These are phyloP conservation scores for Lachnellula hyalina DNA, from an alignment of 2,329 filamentous ascomycete species.

Conservation along the genomic window DNA sequence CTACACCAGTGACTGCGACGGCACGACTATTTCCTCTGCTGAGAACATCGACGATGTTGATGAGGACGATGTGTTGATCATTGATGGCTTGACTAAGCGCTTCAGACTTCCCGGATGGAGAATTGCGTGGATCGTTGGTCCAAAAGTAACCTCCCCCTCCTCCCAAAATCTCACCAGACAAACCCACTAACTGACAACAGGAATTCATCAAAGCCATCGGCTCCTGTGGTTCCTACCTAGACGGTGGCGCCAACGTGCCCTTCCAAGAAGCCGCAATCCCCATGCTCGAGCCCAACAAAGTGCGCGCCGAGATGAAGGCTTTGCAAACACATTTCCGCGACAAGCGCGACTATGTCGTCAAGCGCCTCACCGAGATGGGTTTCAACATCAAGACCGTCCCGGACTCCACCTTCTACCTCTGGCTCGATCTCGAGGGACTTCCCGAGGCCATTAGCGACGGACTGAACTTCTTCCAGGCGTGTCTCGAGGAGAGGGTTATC, in stretches of 20 bases:
- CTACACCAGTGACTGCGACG: conserved; percentile 89
- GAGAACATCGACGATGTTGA: conserved; percentile 88
- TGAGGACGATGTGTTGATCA: conserved; percentile 85
- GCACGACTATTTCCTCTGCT: conserved; percentile 80
- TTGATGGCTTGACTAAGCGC: conserved; percentile 93
- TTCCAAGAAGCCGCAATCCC: conserved; percentile 91
- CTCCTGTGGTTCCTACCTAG: conserved; percentile 87
- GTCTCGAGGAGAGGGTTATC: conserved; percentile 89
- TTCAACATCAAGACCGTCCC: conserved; percentile 81
- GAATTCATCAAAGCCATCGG: conserved; percentile 93
- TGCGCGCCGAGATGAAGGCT: conserved; percentile 80
- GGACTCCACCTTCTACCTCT: conserved; percentile 93
- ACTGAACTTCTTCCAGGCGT: conserved; percentile 94
- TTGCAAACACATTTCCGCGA: conserved; percentile 83
- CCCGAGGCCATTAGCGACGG: conserved; percentile 85
- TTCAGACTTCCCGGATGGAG: conserved; percentile 96
- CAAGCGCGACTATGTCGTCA: conserved; percentile 88
- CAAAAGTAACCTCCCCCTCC: conserved; percentile 48
- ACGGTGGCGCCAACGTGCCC: conserved; percentile 88
- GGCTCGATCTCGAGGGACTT: conserved; percentile 63
- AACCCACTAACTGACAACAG: conserved; percentile 20
- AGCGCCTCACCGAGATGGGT: conserved; percentile 75
- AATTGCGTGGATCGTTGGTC: conserved; percentile 92
- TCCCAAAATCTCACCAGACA: background rate
- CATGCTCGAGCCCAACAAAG: conserved; percentile 84